Evolutionary conservation across 345 rosid genomes (phyloP), one percentile per base, ranked within the genome.

Genomic region (Rhodamnia rubescens): DNA sequence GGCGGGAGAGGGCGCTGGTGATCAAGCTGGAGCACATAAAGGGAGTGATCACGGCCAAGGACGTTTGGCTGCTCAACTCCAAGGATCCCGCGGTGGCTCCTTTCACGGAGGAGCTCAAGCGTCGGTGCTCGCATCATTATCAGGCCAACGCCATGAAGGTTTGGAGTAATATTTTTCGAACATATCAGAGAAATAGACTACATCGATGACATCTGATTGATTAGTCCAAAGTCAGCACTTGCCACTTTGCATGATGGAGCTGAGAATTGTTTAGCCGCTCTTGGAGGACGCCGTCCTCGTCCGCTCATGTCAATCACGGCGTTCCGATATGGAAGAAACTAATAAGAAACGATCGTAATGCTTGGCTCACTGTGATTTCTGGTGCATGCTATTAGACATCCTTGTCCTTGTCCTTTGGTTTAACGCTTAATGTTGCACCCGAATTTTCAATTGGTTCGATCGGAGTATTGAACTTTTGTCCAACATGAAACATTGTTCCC

Each of bases 1-100:
- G 85, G 22, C 74, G 83, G 55, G 83, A 83, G 85, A 86, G 22
- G 40, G 85, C 85, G 36, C 27, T 86, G 55, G 83, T 86, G 20
- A 84, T 85, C 40, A 85, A 85, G 29, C 74, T 85, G 49, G 87
- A 85, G 87, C 84, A 85, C 54, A 85, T 85, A 59, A 83, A 53
- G 7, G 83, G 87, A 27, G 50, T 85, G 27, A 85, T 85, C 54
- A 85, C 87, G 11, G 87, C 87, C 11, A 61, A 85, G 69, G 85
- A 85, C 78, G 87, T 85, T 36, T 83, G 83, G 78, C 84, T 85
- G 53, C 44, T 85, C 57, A 85, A 85, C 55, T 82, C 82, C 27
- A 64, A 52, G 36, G 87, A 85, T 82, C 74, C 75, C 1, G 61
- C 69, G 14, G 84, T 81, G 14, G 6, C 64, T 74, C 84, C 61